These are phyloP conservation scores for Mucor mucedo DNA, from an alignment of 371 early-diverging fungal genomes.

Conservation along the genomic window DNA sequence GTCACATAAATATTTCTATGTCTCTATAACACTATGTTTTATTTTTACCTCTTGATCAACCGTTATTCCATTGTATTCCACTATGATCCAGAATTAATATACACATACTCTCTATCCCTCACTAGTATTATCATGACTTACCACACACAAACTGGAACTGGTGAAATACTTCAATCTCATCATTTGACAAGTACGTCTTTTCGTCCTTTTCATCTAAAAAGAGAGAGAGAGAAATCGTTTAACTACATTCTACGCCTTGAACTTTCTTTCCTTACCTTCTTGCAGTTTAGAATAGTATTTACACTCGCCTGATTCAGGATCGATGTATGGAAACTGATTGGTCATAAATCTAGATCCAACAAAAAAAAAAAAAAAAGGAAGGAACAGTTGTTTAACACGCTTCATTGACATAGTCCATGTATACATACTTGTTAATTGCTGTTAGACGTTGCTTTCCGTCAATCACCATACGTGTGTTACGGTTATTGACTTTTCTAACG, in stretches of 20 bases:
- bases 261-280: slow-evolving; percentile 6
- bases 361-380: not conserved
- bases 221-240: not conserved
- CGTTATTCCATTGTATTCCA: slow-evolving; percentile 34
- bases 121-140: slow-evolving; percentile 27
- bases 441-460: slow-evolving; percentile 51
- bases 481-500: slow-evolving; percentile 8
- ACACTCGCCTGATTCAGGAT: slow-evolving; percentile 11
- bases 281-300: slow-evolving; percentile 10
- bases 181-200: slow-evolving; percentile 1
- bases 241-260: not conserved
- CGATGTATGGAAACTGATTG: slow-evolving; percentile 40
- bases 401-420: too few relatives aligned
- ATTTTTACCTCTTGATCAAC: slow-evolving; percentile 38
- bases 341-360: slow-evolving; percentile 37
- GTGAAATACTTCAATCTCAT: slow-evolving; percentile 25
- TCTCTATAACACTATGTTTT: slow-evolving; percentile 28
- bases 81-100: slow-evolving; percentile 10
- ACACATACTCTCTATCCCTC: not conserved
- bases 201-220: not conserved
- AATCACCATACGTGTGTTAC: slow-evolving; percentile 30
- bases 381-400: not conserved
- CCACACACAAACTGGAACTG: slow-evolving; percentile 30
- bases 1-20: not conserved
- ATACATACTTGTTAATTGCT: slow-evolving; percentile 32